Base-by-base conservation (phyloP, 192 early-diverging fungal genomes). In the Helicostylum pulchrum region DNA sequence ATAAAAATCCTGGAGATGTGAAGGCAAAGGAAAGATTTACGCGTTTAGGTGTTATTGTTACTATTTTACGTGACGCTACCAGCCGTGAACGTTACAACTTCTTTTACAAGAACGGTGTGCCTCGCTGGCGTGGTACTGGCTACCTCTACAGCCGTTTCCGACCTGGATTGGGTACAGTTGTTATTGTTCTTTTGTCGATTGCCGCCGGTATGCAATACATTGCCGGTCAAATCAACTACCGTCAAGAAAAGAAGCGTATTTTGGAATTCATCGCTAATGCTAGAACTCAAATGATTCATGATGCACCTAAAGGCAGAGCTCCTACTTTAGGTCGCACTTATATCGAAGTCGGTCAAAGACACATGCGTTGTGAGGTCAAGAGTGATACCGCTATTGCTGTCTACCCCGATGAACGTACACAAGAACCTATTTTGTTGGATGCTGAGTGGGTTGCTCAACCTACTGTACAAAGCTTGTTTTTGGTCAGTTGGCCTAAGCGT, bases 81-180 rank as follows among this genome's bases (percentile, higher is more conserved):
- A 74, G 70, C 32, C 86, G 88, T 23, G 85, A 90, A 43, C 78
- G 88, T 31, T 92, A 92, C 72, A 83, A 92, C 74, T 89, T 88
- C 72, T 92, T 88, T 70, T 78, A 86, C 64, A 89, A 87, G 67
- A 90, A 90, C 65, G 90, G 90, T 14, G 88, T 92, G 12, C 90
- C 90, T 26, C 78, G 80, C 54, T 92, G 90, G 90, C 77, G 90
- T 52, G 90, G 88, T 39, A 87, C 88, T 53, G 88, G 85, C 0
- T 92, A 90, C 52, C 71, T 85, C 11, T 92, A 92, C 68, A 67
- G 77, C 32, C 84, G 90, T 43, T 89, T 85, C 75, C 76, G 88
- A 34, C 90, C 90, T 0, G 88, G 88, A 26, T 76, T 92, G n/a
- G 73, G 71, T 4, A 67, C 73, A 2, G 90, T 88, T 10, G 3